Evolutionary conservation across 257 asterid genomes (phyloP), one percentile per base, ranked within the genome.

Genomic region (Thymus quinquecostatus): DNA sequence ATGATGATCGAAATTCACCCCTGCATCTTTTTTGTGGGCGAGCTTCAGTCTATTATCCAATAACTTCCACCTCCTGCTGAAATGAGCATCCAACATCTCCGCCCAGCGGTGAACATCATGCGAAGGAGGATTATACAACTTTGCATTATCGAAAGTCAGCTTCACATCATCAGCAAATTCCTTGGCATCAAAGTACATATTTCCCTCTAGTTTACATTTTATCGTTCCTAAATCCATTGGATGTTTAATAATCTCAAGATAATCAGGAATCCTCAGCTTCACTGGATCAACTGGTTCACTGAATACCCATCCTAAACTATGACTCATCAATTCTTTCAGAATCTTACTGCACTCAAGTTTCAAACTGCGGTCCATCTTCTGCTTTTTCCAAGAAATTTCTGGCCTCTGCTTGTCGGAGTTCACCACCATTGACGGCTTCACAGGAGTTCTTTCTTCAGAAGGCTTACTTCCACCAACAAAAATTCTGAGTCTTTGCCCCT

Each of bases 141-240:
- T 89, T 3, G 96, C 95, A 83, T 93, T 93, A 55, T 89, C 77
- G 75, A 93, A 93, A 0, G 96, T 89, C 78, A 93, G 80, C 54
- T 71, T 73, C 55, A 93, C 89, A 47, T 93, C 98, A 33, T 87
- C 83, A 29, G 88, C 96, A 82, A 93, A 89, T 34, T 86, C 91
- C 38, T 84, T 84, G 5, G 78, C 86, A 79, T 60, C 51, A 41
- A 59, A 73, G 87, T 93, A 89, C 56, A 44, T 8, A 71, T 86
- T 79, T 38, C 73, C 75, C 71, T 81, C 87, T 58, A 93, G 76
- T 69, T 86, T 91, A 34, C 65, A 79, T 50, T 75, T 86, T 66
- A 93, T 54, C 10, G 97, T 87, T 30, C 97, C 97, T 71, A 93
- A 80, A 84, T 93, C 98, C 98, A 93, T 93, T 3, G 98, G 98